phyloP scores from a whole-genome alignment of 805 yeast genomes.

The Nakazawaea ernobii region DNA sequence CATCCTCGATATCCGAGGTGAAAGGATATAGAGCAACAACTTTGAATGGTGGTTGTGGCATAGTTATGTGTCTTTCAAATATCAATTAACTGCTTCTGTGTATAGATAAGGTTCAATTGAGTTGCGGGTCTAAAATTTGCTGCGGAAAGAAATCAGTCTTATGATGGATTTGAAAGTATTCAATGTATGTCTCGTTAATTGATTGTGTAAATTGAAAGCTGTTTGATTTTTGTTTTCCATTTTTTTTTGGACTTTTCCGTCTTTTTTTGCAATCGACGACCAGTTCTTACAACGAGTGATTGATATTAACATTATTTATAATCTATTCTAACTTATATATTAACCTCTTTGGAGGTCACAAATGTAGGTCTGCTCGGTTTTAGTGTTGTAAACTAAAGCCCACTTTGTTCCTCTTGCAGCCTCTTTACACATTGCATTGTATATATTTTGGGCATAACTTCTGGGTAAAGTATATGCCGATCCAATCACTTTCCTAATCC shows the following conservation, averaged over 20 bases:
- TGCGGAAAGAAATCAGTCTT: not conserved
- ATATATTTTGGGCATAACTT: constrained; percentile 72
- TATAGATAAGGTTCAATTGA: not conserved
- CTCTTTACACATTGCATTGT: constrained; percentile 69
- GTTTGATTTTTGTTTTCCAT: too few relatives aligned
- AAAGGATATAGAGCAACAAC: constrained; percentile 68
- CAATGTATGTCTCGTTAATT: too few relatives aligned
- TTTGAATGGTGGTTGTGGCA: constrained; percentile 45
- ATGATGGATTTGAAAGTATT: too few relatives aligned
- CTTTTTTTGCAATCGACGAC: too few relatives aligned
- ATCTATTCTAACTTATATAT: not conserved
- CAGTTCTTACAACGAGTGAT: too few relatives aligned
- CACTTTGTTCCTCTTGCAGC: constrained; percentile 63
- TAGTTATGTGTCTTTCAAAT: not conserved
- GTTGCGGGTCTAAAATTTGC: too few relatives aligned
- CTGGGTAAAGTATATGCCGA: constrained; percentile 74
- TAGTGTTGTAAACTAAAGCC: constrained; percentile 76
- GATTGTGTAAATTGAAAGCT: too few relatives aligned
- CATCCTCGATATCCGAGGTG: constrained; percentile 71
- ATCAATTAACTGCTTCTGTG: not conserved
- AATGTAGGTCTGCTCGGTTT: constrained; percentile 63
- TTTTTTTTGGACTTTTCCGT: too few relatives aligned
- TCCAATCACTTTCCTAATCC: constrained; percentile 80
- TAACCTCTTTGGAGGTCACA: constrained; percentile 56
- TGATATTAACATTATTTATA: too few relatives aligned